A percentile compares a stretch with the other conserved stretches of the same genome.
Evolutionary conservation across 176 grass and related monocot genomes (phyloP).

Genomic region (Dendrocalamus sinicus): DNA sequence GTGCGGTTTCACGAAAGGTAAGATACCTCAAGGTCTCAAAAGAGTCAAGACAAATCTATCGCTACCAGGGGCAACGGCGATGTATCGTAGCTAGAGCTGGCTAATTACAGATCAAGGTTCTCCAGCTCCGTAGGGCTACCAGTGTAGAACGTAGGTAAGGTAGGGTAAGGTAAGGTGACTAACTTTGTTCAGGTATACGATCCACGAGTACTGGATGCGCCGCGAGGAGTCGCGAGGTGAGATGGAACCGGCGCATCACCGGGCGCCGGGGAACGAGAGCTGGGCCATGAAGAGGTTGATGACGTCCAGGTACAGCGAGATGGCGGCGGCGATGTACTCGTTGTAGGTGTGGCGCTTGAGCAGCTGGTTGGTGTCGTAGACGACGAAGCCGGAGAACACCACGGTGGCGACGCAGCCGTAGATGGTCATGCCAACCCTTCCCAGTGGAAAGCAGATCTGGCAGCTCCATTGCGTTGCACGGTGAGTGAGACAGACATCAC

Average conservation of each 20-base stretch:
- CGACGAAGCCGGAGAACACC: slow-evolving; percentile 59
- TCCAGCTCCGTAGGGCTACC: slow-evolving; percentile 24
- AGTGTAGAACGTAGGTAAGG: not conserved
- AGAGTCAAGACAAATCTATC: not conserved
- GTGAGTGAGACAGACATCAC: not conserved
- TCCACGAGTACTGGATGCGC: not conserved
- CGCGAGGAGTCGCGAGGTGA: not conserved
- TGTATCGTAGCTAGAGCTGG: slow-evolving; percentile 13
- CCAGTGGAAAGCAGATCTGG: slow-evolving; percentile 59
- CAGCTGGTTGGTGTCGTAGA: slow-evolving; percentile 60
- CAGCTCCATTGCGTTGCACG: slow-evolving; percentile 18
- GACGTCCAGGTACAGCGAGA: slow-evolving; percentile 69
- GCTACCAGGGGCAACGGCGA: not conserved
- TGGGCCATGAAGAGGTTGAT: slow-evolving; percentile 77
- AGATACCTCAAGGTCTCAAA: not conserved
- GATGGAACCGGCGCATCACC: not conserved
- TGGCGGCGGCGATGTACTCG: slow-evolving; percentile 60
- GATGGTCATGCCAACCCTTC: slow-evolving; percentile 45
- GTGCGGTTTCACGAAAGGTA: not conserved
- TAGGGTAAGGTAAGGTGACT: not conserved
- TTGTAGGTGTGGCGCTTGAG: slow-evolving; percentile 67
- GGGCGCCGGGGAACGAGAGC: slow-evolving; percentile 16
- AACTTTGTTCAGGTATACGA: not conserved
- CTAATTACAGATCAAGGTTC: slow-evolving; percentile 23
- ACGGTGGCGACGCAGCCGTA: slow-evolving; percentile 49